Evolutionary conservation across 2,329 filamentous ascomycete species (phyloP).

Genomic region (Fusarium sp.): DNA sequence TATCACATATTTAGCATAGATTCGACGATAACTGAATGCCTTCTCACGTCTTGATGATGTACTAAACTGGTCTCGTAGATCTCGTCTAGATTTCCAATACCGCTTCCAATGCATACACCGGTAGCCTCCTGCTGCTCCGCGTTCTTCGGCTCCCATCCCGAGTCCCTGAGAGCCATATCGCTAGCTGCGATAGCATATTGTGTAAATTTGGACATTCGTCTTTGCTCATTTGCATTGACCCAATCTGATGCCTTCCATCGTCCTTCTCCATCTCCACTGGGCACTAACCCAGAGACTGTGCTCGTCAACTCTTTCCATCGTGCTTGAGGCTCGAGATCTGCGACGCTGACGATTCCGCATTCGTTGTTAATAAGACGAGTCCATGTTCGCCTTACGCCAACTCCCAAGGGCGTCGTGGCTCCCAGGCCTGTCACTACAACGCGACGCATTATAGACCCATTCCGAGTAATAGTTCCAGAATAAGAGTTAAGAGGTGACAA

Average conservation of each 20-base stretch:
- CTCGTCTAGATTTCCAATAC: slow-evolving; percentile 93
- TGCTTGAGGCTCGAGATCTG: slow-evolving; percentile 64
- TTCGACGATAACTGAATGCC: not conserved
- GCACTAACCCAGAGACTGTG: slow-evolving; percentile 86
- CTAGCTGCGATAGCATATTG: slow-evolving; percentile 92
- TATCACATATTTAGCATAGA: slow-evolving; percentile 51
- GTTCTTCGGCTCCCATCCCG: slow-evolving; percentile 75
- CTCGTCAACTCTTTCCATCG: slow-evolving; percentile 81
- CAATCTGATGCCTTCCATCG: slow-evolving; percentile 67
- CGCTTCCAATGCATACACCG: slow-evolving; percentile 92
- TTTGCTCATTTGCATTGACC: slow-evolving; percentile 65
- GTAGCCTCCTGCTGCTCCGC: slow-evolving; percentile 78
- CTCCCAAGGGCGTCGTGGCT: slow-evolving; percentile 84
- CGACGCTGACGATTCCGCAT: slow-evolving; percentile 83
- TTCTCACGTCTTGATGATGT: slow-evolving; percentile 76
- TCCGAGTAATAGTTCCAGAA: slow-evolving; percentile 17
- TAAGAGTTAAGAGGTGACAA: not conserved
- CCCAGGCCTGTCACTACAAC: slow-evolving; percentile 88
- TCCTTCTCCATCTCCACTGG: slow-evolving; percentile 58
- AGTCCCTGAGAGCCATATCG: slow-evolving; percentile 86
- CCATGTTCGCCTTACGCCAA: slow-evolving; percentile 85
- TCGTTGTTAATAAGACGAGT: slow-evolving; percentile 80
- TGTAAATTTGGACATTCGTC: slow-evolving; percentile 90
- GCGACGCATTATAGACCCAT: slow-evolving; percentile 70
- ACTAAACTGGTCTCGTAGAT: slow-evolving; percentile 85